phyloP scores from a whole-genome alignment of 768 basidiomycete species.

The Boletus rubropictus region DNA sequence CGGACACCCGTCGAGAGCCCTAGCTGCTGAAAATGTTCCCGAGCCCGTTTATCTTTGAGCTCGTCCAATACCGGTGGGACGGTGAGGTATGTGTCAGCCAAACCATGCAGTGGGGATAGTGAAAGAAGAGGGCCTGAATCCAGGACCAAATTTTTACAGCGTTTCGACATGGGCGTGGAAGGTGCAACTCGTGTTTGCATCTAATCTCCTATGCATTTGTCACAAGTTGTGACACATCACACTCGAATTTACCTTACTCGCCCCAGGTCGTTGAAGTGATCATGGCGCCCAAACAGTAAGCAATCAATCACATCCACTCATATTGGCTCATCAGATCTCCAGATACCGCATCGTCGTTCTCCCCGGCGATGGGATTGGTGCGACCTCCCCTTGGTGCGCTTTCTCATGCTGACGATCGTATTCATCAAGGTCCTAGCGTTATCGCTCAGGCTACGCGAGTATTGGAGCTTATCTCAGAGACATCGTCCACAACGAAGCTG shows the following conservation, averaged over 20 bases:
- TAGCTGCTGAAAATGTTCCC: slow-evolving; percentile 80
- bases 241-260: no score
- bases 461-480: slow-evolving; percentile 62
- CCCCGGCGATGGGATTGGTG: slow-evolving; percentile 97
- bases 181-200: not conserved
- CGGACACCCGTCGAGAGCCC: slow-evolving; percentile 72
- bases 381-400: slow-evolving; percentile 10
- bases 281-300: slow-evolving; percentile 45
- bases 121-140: slow-evolving; percentile 93
- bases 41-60: slow-evolving; percentile 79
- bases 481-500: slow-evolving; percentile 62
- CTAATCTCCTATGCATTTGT: no score
- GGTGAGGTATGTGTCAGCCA: slow-evolving; percentile 81
- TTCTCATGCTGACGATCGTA: not conserved
- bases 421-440: slow-evolving; percentile 76
- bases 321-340: slow-evolving; percentile 1
- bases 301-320: slow-evolving; percentile 9
- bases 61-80: slow-evolving; percentile 89
- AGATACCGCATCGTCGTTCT: slow-evolving; percentile 88
- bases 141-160: slow-evolving; percentile 77
- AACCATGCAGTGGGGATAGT: slow-evolving; percentile 79
- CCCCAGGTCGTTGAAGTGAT: not conserved
- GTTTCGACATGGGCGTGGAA: slow-evolving; percentile 31
- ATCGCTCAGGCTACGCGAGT: slow-evolving; percentile 80
- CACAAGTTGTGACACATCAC: no score